Conservation (phyloP, 768 basidiomycete genomes). For the Tulasnella sp. region DNA sequence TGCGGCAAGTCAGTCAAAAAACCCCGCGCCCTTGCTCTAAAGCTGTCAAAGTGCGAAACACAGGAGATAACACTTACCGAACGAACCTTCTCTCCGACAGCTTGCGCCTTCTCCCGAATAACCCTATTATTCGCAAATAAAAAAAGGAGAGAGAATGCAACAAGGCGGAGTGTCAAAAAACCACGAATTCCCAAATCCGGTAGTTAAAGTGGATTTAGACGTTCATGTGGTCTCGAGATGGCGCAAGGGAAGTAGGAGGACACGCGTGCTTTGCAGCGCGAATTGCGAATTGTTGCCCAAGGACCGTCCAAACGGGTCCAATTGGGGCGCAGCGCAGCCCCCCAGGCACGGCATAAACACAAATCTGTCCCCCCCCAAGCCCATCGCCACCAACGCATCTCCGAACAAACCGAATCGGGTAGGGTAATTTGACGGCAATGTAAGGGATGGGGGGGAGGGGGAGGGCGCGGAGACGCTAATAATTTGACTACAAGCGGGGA, state of each 20-base stretch:
- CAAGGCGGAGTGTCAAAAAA: too few relatives aligned
- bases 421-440: not conserved
- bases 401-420: not conserved
- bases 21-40: not conserved
- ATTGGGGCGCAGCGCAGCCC: not conserved
- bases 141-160: not conserved
- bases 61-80: slow-evolving; percentile 33
- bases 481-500: not conserved
- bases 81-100: slow-evolving; percentile 46
- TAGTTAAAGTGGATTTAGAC: not conserved
- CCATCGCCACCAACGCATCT: not conserved
- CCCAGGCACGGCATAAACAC: not conserved
- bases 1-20: not conserved
- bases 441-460: not conserved
- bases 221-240: not conserved
- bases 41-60: not conserved
- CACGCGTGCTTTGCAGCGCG: too few relatives aligned
- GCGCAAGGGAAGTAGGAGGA: not conserved
- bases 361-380: not conserved
- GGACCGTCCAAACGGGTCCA: too few relatives aligned
- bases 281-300: too few relatives aligned
- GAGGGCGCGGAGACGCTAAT: too few relatives aligned
- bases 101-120: slow-evolving; percentile 60
- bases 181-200: not conserved
- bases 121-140: slow-evolving; percentile 38